These are phyloP conservation scores for Paxillus rubicundulus DNA, from an alignment of 768 basidiomycete genomes.

Conservation along the genomic window DNA sequence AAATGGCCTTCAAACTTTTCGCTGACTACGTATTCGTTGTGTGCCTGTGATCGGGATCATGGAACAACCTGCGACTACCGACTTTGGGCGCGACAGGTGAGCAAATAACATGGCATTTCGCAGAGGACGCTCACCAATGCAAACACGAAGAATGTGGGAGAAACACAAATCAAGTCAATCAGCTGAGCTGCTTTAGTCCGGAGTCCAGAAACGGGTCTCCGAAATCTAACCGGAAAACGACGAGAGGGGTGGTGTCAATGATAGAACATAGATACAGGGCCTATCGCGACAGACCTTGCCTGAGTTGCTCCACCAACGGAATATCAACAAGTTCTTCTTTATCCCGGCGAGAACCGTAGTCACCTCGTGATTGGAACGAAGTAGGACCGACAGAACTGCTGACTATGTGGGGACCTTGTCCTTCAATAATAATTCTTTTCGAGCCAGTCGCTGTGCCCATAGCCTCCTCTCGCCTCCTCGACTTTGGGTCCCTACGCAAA, in stretches of 20 bases:
- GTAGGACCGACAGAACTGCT: slow-evolving; percentile 11
- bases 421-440: slow-evolving; percentile 24
- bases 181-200: slow-evolving; percentile 26
- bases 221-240: slow-evolving; percentile 38
- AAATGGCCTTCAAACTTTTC: not conserved
- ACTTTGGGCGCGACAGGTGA: slow-evolving; percentile 5
- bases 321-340: slow-evolving; percentile 56
- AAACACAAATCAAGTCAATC: not conserved
- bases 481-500: slow-evolving; percentile 49
- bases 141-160: not conserved
- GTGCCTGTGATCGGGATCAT: not conserved
- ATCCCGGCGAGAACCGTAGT: slow-evolving; percentile 45
- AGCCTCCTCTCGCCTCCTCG: slow-evolving; percentile 47
- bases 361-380: slow-evolving; percentile 30
- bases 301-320: slow-evolving; percentile 48
- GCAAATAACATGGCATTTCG: not conserved
- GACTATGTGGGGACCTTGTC: slow-evolving; percentile 13
- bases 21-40: not conserved
- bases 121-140: slow-evolving; percentile 7
- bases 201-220: slow-evolving; percentile 54
- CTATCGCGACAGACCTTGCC: slow-evolving; percentile 43
- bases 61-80: too few species aligned
- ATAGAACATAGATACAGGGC: not conserved
- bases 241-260: not conserved
- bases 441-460: slow-evolving; percentile 20